Evolutionary conservation across 257 asterid genomes (phyloP).

Genomic region (Coffea eugenioides): DNA sequence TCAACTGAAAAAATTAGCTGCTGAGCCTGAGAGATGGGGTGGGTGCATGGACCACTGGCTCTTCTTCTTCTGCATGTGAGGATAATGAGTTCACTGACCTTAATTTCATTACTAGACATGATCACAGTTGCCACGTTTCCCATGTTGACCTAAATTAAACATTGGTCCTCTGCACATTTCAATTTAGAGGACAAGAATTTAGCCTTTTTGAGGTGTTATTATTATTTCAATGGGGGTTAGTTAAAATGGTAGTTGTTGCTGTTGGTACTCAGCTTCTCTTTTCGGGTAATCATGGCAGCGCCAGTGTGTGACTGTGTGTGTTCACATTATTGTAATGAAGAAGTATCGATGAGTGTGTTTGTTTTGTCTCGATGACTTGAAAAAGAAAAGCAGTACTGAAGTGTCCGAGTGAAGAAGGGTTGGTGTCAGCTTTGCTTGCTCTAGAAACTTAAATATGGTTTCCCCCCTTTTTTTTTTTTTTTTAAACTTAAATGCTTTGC

Average conservation of each 20-base stretch:
- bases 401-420: background rate
- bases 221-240: background rate
- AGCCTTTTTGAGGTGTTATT: background rate
- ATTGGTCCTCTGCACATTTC: background rate
- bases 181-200: background rate
- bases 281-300: constrained; percentile 1
- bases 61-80: background rate
- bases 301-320: background rate
- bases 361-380: background rate
- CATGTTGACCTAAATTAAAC: background rate
- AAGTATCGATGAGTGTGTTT: background rate
- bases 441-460: background rate
- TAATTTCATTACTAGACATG: background rate
- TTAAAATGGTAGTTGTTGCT: constrained; percentile 20
- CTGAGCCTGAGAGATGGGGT: background rate
- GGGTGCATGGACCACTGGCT: background rate
- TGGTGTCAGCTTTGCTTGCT: constrained; percentile 4
- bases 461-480: background rate
- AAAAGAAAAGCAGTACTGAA: background rate
- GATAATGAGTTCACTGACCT: background rate
- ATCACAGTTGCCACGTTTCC: constrained; percentile 3
- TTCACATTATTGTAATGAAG: background rate
- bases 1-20: background rate
- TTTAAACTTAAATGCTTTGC: constrained; percentile 8
- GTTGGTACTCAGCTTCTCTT: constrained; percentile 11